Evolutionary conservation across 371 early-diverging fungal species (phyloP).

Genomic region (Choanephora cucurbitarum): DNA sequence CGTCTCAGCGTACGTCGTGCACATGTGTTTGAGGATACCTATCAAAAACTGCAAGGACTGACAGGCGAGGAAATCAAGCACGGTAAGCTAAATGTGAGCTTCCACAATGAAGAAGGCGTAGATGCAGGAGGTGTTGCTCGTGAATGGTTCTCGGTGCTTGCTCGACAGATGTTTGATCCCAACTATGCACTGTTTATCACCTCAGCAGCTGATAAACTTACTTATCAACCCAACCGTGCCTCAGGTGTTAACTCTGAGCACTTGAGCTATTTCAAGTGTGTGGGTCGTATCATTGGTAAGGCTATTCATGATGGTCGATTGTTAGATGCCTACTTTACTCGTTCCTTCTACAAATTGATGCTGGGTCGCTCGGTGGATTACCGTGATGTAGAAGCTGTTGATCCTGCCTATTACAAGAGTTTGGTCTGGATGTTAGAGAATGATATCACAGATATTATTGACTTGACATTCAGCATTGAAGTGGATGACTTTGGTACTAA

Average conservation of each 20-base stretch:
- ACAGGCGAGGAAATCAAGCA: slow-evolving; percentile 91
- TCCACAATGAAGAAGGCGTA: slow-evolving; percentile 97
- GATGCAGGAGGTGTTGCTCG: slow-evolving; percentile 99
- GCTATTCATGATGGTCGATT: slow-evolving; percentile 96
- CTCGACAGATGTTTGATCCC: slow-evolving; percentile 98
- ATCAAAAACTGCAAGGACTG: slow-evolving; percentile 87
- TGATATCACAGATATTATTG: slow-evolving; percentile 93
- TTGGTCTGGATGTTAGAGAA: slow-evolving; percentile 98
- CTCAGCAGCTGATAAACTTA: slow-evolving; percentile 93
- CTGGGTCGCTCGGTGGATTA: slow-evolving; percentile 91
- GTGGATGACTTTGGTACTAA: slow-evolving; percentile 92
- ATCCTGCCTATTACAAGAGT: slow-evolving; percentile 96
- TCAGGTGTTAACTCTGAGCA: slow-evolving; percentile 97
- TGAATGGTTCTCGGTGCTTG: slow-evolving; percentile 97
- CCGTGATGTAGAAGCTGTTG: slow-evolving; percentile 96
- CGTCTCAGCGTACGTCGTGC: slow-evolving; percentile 92
- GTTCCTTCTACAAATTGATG: slow-evolving; percentile 98
- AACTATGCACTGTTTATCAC: slow-evolving; percentile 97
- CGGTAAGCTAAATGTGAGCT: slow-evolving; percentile 94
- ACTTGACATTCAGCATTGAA: slow-evolving; percentile 94
- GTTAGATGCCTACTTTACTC: slow-evolving; percentile 96
- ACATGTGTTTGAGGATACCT: slow-evolving; percentile 96
- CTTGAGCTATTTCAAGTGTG: slow-evolving; percentile 96
- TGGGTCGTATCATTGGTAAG: slow-evolving; percentile 98
- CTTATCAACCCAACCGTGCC: slow-evolving; percentile 96